These are phyloP conservation scores for Penicillium longicatenatum DNA, from an alignment of 495 filamentous ascomycete species.

Conservation along the genomic window DNA sequence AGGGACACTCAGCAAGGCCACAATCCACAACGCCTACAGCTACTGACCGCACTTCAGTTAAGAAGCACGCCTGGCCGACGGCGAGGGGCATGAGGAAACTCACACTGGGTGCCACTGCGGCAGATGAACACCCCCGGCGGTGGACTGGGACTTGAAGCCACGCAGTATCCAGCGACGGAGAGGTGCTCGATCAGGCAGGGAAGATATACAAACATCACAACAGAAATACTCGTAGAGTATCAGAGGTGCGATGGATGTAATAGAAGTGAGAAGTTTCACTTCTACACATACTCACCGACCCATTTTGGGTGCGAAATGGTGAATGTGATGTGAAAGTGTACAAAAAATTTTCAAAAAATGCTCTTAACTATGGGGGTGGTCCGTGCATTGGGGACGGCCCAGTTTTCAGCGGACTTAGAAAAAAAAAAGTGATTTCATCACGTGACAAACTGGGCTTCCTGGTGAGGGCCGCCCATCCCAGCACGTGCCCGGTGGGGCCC, in stretches of 20 bases:
- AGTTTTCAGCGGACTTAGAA: slow-evolving; percentile 4
- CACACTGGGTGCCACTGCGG: not conserved
- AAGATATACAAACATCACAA: slow-evolving; percentile 1
- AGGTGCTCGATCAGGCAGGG: slow-evolving; percentile 15
- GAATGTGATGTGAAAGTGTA: slow-evolving; percentile 1
- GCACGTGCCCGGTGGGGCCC: too few relatives aligned
- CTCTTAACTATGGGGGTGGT: slow-evolving; percentile 17
- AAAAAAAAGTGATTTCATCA: not conserved
- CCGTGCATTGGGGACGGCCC: slow-evolving; percentile 6
- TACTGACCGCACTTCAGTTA: not conserved
- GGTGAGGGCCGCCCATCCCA: too few relatives aligned
- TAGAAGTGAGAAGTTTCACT: slow-evolving; percentile 2
- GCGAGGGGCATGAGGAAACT: not conserved
- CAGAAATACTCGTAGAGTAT: not conserved
- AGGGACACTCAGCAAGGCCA: not conserved
- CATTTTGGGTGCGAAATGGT: slow-evolving; percentile 4
- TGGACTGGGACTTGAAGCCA: not conserved
- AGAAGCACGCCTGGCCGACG: not conserved
- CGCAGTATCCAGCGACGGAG: not conserved
- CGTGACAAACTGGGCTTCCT: not conserved
- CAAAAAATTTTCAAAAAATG: slow-evolving; percentile 10
- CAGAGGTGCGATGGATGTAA: not conserved
- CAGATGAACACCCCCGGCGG: not conserved
- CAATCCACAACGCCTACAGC: not conserved
- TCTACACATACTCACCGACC: slow-evolving; percentile 26